A percentile compares a stretch with the other conserved stretches of the same genome.
These are phyloP conservation scores for Cladorrhinum sp. DNA, from an alignment of 2,329 filamentous ascomycete genomes.

Conservation along the genomic window DNA sequence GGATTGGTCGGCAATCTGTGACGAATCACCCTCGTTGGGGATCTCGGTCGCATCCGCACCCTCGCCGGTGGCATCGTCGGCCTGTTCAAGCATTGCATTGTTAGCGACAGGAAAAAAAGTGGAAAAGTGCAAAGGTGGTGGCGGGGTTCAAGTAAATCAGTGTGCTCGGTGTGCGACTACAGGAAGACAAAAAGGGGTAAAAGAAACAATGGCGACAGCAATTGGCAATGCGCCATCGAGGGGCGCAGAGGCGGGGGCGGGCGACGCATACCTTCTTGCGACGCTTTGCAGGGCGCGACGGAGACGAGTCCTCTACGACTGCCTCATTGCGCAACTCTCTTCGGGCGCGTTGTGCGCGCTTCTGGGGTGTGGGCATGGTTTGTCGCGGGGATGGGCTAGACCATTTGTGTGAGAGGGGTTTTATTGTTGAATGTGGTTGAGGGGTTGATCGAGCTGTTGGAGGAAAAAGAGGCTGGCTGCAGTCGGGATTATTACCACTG, in stretches of 20 bases:
- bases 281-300: constrained; percentile 60
- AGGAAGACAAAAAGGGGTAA: neutral
- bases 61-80: constrained; percentile 43
- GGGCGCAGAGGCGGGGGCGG: constrained; percentile 19
- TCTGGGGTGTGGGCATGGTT: constrained; percentile 33
- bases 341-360: constrained; percentile 33
- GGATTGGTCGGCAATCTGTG: constrained; percentile 41
- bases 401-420: constrained; percentile 15
- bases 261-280: constrained; percentile 53
- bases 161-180: neutral
- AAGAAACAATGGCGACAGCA: constrained; percentile 3
- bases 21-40: constrained; percentile 44
- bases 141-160: neutral
- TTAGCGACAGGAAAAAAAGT: constrained; percentile 6
- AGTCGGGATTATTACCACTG: neutral
- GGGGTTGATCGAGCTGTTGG: neutral
- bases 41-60: constrained; percentile 38
- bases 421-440: constrained; percentile 11
- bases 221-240: constrained; percentile 7
- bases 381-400: constrained; percentile 18
- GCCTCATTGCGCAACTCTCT: constrained; percentile 34
- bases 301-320: constrained; percentile 50
- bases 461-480: neutral
- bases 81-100: constrained; percentile 29
- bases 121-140: neutral